Conservation (phyloP, 2,329 filamentous ascomycete species). For the Penicillium oxalicum region DNA sequence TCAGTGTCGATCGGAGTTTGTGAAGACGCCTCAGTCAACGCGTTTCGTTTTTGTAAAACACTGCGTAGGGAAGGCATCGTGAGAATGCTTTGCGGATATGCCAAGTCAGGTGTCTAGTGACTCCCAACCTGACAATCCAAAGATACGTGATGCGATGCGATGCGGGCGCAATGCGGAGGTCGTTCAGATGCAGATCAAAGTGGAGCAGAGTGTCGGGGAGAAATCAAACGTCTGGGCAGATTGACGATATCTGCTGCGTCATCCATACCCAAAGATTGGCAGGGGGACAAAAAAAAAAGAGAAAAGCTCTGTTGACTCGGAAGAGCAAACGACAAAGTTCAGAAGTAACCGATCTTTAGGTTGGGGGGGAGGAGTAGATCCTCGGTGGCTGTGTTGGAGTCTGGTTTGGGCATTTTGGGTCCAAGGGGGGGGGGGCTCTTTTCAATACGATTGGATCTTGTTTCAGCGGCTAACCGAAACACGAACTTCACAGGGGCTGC, state of each 20-base stretch:
- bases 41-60: slow-evolving; percentile 59
- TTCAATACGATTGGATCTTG: no score
- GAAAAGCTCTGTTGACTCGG: no score
- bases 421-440: no score
- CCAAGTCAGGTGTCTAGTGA: not conserved
- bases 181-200: not conserved
- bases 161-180: slow-evolving; percentile 1
- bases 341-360: no score
- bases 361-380: no score
- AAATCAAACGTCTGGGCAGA: not conserved
- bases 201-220: slow-evolving; percentile 1
- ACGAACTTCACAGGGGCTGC: no score
- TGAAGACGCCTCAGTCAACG: slow-evolving; percentile 32
- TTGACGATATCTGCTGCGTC: not conserved
- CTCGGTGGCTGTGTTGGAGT: no score
- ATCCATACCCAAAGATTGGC: not conserved
- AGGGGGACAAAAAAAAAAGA: no score
- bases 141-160: slow-evolving; percentile 6
- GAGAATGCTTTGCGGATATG: not conserved
- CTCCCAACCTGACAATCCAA: not conserved
- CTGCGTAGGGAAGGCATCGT: slow-evolving; percentile 54
- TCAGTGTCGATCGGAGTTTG: slow-evolving; percentile 36
- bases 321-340: no score
- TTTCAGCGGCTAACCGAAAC: no score
- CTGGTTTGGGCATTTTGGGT: not conserved